phyloP scores from a whole-genome alignment of 106 monocot species.

The Iris macrosiphon region DNA sequence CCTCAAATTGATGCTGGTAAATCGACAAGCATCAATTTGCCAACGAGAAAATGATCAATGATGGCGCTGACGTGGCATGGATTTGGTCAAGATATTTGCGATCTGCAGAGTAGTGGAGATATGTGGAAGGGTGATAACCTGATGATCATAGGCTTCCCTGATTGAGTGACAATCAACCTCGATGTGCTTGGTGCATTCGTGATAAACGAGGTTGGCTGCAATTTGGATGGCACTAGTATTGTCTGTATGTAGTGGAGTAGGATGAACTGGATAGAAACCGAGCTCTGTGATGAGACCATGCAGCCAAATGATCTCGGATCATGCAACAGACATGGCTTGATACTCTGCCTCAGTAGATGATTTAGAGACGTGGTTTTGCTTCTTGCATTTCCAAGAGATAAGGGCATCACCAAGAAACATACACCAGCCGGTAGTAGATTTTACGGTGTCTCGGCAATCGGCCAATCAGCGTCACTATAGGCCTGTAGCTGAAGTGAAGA shows the following conservation, averaged over 20 bases:
- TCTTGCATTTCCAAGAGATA: slow-evolving; percentile 12
- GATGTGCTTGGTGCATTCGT: slow-evolving; percentile 5
- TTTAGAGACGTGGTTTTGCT: background rate
- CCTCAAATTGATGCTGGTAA: background rate
- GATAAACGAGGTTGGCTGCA: too few relatives aligned
- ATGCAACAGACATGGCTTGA: too few relatives aligned
- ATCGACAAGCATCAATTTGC: slow-evolving; percentile 3
- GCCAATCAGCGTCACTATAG: slow-evolving; percentile 7
- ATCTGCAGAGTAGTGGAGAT: background rate
- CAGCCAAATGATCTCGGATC: too few relatives aligned
- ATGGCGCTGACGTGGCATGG: too few relatives aligned
- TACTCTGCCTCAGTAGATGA: slow-evolving; percentile 7
- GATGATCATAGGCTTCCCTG: too few relatives aligned
- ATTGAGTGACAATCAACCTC: slow-evolving; percentile 12
- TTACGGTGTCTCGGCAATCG: background rate
- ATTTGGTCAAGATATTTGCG: background rate
- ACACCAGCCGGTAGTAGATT: background rate
- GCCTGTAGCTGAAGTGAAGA: background rate
- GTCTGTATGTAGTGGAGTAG: too few relatives aligned
- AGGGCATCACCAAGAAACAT: background rate
- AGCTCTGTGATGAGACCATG: too few relatives aligned
- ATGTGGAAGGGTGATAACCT: background rate
- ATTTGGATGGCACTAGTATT: too few relatives aligned
- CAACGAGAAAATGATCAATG: background rate
- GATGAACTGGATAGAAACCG: too few relatives aligned